phyloP scores from a whole-genome alignment of 2,329 filamentous ascomycete genomes.

The Trichophyton equinum region DNA sequence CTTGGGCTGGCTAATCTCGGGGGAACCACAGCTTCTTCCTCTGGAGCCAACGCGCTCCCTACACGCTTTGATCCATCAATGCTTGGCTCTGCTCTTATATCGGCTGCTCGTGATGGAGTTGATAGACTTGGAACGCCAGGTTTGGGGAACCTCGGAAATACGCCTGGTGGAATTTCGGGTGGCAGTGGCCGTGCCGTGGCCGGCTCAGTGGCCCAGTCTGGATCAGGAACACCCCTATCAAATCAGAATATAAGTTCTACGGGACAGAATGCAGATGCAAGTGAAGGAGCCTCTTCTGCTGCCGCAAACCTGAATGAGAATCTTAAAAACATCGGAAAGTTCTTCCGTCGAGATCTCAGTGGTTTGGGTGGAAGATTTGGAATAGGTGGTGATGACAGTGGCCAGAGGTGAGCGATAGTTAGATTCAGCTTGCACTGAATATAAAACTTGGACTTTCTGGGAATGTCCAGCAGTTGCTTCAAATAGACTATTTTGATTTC shows the following conservation, averaged over 20 bases:
- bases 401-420: neutral
- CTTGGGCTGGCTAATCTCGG: conserved; percentile 34
- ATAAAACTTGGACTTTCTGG: neutral
- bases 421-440: neutral
- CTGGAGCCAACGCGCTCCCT: conserved; percentile 34
- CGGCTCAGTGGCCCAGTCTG: conserved; percentile 13
- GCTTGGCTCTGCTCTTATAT: conserved; percentile 78
- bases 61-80: conserved; percentile 66
- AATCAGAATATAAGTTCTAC: conserved; percentile 16
- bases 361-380: conserved; percentile 63
- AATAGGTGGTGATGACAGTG: conserved; percentile 34
- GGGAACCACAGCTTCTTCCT: conserved; percentile 30
- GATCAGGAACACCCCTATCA: conserved; percentile 17
- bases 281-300: conserved; percentile 1
- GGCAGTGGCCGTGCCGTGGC: conserved; percentile 19
- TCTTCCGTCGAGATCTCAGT: conserved; percentile 80
- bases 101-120: conserved; percentile 71
- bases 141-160: conserved; percentile 22
- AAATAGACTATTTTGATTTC: neutral
- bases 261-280: conserved; percentile 15
- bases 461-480: neutral
- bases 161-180: conserved; percentile 21
- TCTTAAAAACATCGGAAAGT: conserved; percentile 88
- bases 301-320: conserved; percentile 74
- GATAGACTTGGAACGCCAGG: conserved; percentile 58